These are phyloP conservation scores for Tetradesmus obliquus DNA, from an alignment of 139 green algal genomes.

Conservation along the genomic window DNA sequence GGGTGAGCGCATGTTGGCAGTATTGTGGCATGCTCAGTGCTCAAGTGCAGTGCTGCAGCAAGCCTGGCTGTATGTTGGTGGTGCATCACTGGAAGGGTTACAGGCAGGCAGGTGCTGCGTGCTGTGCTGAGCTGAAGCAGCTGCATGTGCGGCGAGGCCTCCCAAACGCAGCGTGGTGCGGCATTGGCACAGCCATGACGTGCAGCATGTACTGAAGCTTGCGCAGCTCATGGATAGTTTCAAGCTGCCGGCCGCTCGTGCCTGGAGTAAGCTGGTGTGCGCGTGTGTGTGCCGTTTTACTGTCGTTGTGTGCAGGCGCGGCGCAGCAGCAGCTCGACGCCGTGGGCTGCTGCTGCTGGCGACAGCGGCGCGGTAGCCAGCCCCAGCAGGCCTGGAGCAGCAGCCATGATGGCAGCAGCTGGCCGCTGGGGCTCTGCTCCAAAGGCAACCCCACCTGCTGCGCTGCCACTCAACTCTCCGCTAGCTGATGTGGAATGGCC, in stretches of 20 bases:
- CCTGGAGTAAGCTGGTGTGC: too few relatives aligned
- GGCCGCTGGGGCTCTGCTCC: conserved; percentile 11
- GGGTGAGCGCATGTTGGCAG: not conserved
- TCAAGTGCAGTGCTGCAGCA: not conserved
- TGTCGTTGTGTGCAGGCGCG: not conserved
- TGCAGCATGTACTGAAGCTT: too few relatives aligned
- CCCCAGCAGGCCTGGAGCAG: conserved; percentile 9
- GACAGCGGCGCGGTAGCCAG: not conserved
- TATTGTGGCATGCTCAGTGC: not conserved
- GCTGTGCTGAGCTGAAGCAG: not conserved
- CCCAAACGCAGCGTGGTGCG: not conserved
- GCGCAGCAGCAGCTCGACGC: not conserved
- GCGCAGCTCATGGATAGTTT: too few relatives aligned
- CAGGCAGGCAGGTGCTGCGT: not conserved
- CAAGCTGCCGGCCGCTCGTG: too few relatives aligned
- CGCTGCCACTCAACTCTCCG: conserved; percentile 2
- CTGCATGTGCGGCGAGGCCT: not conserved
- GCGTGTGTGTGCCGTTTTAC: not conserved
- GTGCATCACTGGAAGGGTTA: not conserved
- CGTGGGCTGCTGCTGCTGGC: conserved; percentile 17
- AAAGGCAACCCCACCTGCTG: not conserved
- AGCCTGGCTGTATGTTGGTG: not conserved
- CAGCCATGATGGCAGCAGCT: not conserved
- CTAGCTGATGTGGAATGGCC: conserved; percentile 47
- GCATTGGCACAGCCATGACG: not conserved